Evolutionary conservation across 2,329 filamentous ascomycete genomes (phyloP), one percentile per base, ranked within the genome.

Genomic region (Sarocladiaceae sp.): DNA sequence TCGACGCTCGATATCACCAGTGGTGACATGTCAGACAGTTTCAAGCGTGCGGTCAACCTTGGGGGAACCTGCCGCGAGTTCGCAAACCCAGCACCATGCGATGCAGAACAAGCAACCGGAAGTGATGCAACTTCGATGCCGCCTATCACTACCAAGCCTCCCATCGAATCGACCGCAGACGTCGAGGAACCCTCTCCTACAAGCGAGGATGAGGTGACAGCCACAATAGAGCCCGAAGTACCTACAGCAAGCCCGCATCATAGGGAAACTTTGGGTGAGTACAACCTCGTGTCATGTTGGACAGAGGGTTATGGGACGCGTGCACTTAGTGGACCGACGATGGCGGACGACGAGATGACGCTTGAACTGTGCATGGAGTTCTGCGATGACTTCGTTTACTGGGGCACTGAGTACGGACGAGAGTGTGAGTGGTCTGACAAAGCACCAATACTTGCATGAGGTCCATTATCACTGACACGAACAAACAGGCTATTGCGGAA

Each of bases 331-430:
- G 72, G 65, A 20, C 66, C 64, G 3, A 56, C 64, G 4, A 73
- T 70, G 48, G 72, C 70, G 18, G 72, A 75, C 55, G 72, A 78
- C 35, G 64, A 64, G 20, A 78, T 79, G 75, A 79, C 76, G 2
- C 62, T 77, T 10, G 74, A 77, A 52, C 67, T 63, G 37, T 79
- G 76, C 60, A 68, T 70, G 65, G 55, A 56, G 2, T 75, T 71
- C 62, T 79, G 76, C 65, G 69, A 67, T 2, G 66, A 65, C 1
- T 79, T 71, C 59, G 63, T 66, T 42, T 78, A 74, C 57, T 79
- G 71, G 65, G 77, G 72, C 2, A 73, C 76, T 5, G 76, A 80
- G 57, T 80, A 75, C 55, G 74, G 75, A 10, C 67, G 73, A 25
- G 76, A 80, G 61, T 79, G 76, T 71, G 53, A 66, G 67, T 62